Base-by-base conservation (phyloP, 1,139 yeast species). In the Lodderomyces pseudojiufengensis region DNA sequence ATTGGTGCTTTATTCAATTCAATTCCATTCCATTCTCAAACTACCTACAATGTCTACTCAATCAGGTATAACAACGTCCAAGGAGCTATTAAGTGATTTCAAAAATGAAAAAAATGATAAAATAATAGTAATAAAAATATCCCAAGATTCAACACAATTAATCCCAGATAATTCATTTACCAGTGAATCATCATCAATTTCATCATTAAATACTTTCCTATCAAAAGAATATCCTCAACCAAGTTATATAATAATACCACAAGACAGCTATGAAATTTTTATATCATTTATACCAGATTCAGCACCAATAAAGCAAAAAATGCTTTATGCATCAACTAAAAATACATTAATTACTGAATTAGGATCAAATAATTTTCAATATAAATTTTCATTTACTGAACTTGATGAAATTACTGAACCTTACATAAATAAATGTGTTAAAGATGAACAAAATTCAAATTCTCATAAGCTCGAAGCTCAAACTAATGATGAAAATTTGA, bases 241-340 rank as follows among this genome's bases (percentile, higher is more conserved):
- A 7, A 61, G 71, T 8, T 86, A 85, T 51, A 55, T 85, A 26
- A 58, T 85, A 8, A 51, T 81, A 2, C 49, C 54, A 8, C 10
- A 13, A 18, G 54, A 52, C 9, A 48, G 50, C 1, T 45, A 51
- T 3, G 70, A 65, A 43, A 69, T 78, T 3, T 88, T 92, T 51
- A 73, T 88, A 32, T 78, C 94, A 28, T 90, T 73, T 62, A 92
- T 92, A 33, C 97, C 98, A 0, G 97, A 92, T 55, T 58, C 61
- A 33, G 88, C 97, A 9, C 80, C 82, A 6, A 90, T 92, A 24
- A 75, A 90, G 41, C 74, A 77, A 41, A 92, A 92, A 57, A 92
- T 92, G 97, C 70, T 92, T 37, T 94, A 90, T 58, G 97, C 98
- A 3, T 84, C 96, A 3, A 81, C 95, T 13, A 86, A 86, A 46